Conservation (phyloP, 495 filamentous ascomycete species). For the Penicillium coprophilum region DNA sequence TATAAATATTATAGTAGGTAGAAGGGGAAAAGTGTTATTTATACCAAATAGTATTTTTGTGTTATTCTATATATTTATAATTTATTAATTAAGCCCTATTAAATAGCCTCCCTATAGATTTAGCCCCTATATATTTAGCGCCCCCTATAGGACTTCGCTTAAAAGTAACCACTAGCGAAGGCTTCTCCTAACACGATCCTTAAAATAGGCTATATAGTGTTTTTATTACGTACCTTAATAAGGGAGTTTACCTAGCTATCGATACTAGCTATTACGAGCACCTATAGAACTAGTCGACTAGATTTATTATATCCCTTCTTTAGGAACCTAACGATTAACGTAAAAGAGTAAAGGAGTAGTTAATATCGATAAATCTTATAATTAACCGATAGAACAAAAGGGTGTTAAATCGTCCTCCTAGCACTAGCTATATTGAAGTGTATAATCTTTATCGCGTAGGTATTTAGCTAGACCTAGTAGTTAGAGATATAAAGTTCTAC, state of each 20-base stretch:
- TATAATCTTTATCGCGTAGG: neutral
- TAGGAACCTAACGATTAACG: neutral
- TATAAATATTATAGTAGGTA: neutral
- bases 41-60: neutral
- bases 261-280: neutral
- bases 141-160: neutral
- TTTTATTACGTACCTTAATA: neutral
- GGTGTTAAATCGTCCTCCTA: neutral
- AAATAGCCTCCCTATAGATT: neutral
- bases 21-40: neutral
- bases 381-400: neutral
- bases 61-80: neutral
- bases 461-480: neutral
- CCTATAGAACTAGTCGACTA: neutral
- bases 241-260: neutral
- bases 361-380: neutral
- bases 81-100: neutral
- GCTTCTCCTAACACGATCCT: neutral
- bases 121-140: neutral
- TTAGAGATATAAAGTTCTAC: slow-evolving; percentile 1
- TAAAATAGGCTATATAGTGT: neutral
- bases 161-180: neutral
- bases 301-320: neutral
- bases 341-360: neutral
- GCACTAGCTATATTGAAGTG: slow-evolving; percentile 1